These are phyloP conservation scores for Chalara sp. DNA, from an alignment of 2,329 filamentous ascomycete species.

Conservation along the genomic window DNA sequence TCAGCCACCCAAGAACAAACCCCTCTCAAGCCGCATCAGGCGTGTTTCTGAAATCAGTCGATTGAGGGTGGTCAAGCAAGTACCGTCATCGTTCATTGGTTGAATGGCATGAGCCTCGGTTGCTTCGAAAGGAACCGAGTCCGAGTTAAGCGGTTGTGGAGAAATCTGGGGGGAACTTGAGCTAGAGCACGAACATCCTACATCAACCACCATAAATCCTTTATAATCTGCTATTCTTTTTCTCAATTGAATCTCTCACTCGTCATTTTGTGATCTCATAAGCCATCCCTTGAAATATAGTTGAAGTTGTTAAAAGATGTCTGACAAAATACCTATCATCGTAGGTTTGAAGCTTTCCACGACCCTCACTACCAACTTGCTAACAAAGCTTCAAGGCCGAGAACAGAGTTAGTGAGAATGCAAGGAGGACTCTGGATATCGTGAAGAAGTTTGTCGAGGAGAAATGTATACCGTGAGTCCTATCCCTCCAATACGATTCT, in stretches of 20 bases:
- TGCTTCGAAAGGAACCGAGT: neutral
- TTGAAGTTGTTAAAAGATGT: slow-evolving; percentile 27
- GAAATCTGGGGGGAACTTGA: slow-evolving; percentile 11
- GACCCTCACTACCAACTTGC: slow-evolving; percentile 6
- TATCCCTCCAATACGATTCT: neutral
- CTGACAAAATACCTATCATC: slow-evolving; percentile 39
- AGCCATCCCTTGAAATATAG: no score
- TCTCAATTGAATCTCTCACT: no score
- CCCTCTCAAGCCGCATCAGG: no score
- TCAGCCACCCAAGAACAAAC: no score
- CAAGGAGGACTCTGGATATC: slow-evolving; percentile 76
- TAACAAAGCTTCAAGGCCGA: slow-evolving; percentile 20
- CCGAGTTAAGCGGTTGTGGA: slow-evolving; percentile 13
- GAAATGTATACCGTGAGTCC: slow-evolving; percentile 72
- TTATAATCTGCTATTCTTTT: neutral
- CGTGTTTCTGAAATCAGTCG: no score
- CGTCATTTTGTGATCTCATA: no score
- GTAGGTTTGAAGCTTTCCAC: slow-evolving; percentile 25
- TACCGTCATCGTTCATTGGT: neutral
- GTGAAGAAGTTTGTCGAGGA: slow-evolving; percentile 97
- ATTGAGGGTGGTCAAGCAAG: no score
- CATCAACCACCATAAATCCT: neutral
- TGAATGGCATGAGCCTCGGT: slow-evolving; percentile 14
- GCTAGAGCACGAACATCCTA: neutral
- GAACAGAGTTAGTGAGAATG: slow-evolving; percentile 67